Evolutionary conservation across 2,329 filamentous ascomycete genomes (phyloP).

Genomic region (Colletotrichum lentis): DNA sequence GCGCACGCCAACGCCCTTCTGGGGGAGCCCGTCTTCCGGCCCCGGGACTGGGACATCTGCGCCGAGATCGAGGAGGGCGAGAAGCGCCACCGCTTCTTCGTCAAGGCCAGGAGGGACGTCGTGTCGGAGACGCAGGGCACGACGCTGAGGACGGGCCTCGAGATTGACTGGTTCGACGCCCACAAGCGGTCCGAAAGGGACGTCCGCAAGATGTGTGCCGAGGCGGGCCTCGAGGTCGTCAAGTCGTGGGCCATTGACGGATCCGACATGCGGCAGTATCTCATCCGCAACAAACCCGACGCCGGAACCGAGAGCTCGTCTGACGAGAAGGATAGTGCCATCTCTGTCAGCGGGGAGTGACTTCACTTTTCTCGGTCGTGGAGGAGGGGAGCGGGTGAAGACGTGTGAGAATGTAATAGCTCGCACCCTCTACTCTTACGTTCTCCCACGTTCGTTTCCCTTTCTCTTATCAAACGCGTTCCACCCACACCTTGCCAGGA

Average conservation of each 20-base stretch:
- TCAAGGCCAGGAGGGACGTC: slow-evolving; percentile 49
- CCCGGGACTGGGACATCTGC: slow-evolving; percentile 51
- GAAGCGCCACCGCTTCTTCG: slow-evolving; percentile 52
- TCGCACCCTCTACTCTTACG: neutral
- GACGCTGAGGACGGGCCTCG: slow-evolving; percentile 46
- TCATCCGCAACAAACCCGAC: slow-evolving; percentile 45
- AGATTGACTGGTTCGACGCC: slow-evolving; percentile 56
- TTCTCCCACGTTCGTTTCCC: neutral
- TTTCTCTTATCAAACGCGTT: neutral
- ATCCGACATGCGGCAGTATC: slow-evolving; percentile 52
- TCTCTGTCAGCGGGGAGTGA: slow-evolving; percentile 17
- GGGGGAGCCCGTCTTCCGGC: slow-evolving; percentile 47
- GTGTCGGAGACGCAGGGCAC: slow-evolving; percentile 41
- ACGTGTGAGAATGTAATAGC: neutral
- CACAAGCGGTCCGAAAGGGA: slow-evolving; percentile 51
- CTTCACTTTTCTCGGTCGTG: neutral
- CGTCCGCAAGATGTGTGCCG: slow-evolving; percentile 51
- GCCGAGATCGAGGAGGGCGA: slow-evolving; percentile 49
- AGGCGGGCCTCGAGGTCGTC: slow-evolving; percentile 49
- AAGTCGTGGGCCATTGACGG: slow-evolving; percentile 49
- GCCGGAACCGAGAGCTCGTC: slow-evolving; percentile 42
- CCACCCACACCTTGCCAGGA: too few relatives aligned
- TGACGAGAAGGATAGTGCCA: slow-evolving; percentile 51
- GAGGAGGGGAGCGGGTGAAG: neutral
- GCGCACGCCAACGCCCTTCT: slow-evolving; percentile 49